Evolutionary conservation across 192 early-diverging fungal genomes (phyloP).

Genomic region (Fimicolochytrium jonesii): DNA sequence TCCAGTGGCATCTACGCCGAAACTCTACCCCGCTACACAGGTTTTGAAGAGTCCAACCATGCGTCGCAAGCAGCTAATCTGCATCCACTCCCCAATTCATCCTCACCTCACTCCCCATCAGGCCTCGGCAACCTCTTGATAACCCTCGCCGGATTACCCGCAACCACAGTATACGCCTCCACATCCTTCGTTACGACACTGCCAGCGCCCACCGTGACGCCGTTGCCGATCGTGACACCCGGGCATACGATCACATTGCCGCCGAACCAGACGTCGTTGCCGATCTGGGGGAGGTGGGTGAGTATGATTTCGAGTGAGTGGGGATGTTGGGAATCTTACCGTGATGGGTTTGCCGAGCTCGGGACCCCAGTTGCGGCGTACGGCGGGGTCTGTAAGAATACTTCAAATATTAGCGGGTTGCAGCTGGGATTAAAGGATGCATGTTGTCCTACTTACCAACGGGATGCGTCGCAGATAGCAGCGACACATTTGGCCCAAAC

Average conservation of each 20-base stretch:
- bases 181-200: slow-evolving; percentile 88
- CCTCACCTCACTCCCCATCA: too few species aligned
- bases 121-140: slow-evolving; percentile 47
- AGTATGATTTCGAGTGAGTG: not conserved
- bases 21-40: too few species aligned
- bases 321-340: not conserved
- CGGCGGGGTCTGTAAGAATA: slow-evolving; percentile 30
- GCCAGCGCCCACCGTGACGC: slow-evolving; percentile 65
- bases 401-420: too few species aligned
- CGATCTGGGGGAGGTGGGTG: slow-evolving; percentile 50
- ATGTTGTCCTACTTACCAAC: too few species aligned
- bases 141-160: slow-evolving; percentile 82
- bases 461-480: slow-evolving; percentile 74
- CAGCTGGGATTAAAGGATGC: too few species aligned
- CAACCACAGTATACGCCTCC: slow-evolving; percentile 68
- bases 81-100: too few species aligned
- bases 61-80: too few species aligned
- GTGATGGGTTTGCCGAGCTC: slow-evolving; percentile 36
- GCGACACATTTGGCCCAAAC: slow-evolving; percentile 72
- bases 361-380: slow-evolving; percentile 18
- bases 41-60: too few species aligned
- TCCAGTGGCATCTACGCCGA: too few species aligned
- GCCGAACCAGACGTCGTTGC: slow-evolving; percentile 86
- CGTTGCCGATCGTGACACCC: slow-evolving; percentile 85
- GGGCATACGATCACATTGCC: slow-evolving; percentile 73